A percentile compares a stretch with the other conserved stretches of the same genome.
phyloP scores from a whole-genome alignment of 179 eudicot species.

The Heliamphora pulchella region DNA sequence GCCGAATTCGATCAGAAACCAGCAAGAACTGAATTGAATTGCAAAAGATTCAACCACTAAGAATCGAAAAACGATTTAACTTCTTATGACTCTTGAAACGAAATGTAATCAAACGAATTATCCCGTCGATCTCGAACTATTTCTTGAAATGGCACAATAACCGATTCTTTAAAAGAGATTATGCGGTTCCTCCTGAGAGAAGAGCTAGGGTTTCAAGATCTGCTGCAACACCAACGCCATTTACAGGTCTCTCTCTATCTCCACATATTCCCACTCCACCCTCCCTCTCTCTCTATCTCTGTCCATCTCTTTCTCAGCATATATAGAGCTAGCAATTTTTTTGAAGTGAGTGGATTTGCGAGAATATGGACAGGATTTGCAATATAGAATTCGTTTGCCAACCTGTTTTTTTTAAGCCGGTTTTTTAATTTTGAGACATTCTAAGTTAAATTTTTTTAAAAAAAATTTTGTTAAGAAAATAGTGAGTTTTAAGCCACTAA shows the following conservation, averaged over 20 bases:
- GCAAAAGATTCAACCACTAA: neutral
- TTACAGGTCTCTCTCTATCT: constrained; percentile 2
- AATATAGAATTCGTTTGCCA: no score
- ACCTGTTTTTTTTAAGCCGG: no score
- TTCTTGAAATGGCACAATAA: constrained; percentile 23
- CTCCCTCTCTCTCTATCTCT: neutral
- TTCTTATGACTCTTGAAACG: neutral
- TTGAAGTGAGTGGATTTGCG: no score
- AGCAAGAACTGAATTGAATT: neutral
- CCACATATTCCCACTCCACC: no score
- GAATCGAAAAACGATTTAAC: neutral
- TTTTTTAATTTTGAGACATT: no score
- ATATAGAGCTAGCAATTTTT: no score
- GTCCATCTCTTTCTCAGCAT: neutral
- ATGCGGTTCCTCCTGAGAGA: neutral
- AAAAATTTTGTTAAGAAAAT: no score
- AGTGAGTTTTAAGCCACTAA: no score
- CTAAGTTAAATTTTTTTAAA: no score
- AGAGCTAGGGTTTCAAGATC: constrained; percentile 51
- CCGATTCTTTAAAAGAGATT: constrained; percentile 11
- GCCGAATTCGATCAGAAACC: neutral
- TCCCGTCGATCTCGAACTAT: constrained; percentile 1
- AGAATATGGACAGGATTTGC: no score
- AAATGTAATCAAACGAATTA: neutral
- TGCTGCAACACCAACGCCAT: constrained; percentile 15